Evolutionary conservation across 306 rosid genomes (phyloP), one percentile per base, ranked within the genome.

Genomic region (Gastrolobium bilobum): DNA sequence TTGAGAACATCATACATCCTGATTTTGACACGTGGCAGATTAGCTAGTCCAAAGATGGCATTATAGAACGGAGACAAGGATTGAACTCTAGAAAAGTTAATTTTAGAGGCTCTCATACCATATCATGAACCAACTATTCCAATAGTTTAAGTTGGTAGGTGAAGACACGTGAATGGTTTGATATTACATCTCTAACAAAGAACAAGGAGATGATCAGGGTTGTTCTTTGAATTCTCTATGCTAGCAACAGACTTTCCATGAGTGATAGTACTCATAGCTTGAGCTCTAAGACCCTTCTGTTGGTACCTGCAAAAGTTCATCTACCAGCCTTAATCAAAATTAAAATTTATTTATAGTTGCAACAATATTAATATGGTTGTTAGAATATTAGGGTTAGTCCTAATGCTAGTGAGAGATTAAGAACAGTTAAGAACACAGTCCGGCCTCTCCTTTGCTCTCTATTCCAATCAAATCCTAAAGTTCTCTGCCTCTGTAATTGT

Each of bases 121-220:
- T n/a, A n/a, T n/a, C n/a, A n/a, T n/a, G n/a, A n/a, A n/a, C n/a
- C n/a, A n/a, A n/a, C n/a, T n/a, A n/a, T n/a, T n/a, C n/a, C n/a
- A n/a, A n/a, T n/a, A n/a, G n/a, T n/a, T n/a, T n/a, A n/a, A n/a
- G n/a, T n/a, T n/a, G n/a, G n/a, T n/a, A n/a, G n/a, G n/a, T n/a
- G n/a, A n/a, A n/a, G n/a, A n/a, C n/a, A n/a, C n/a, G n/a, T n/a
- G n/a, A n/a, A n/a, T n/a, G n/a, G n/a, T n/a, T n/a, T n/a, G n/a
- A n/a, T n/a, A n/a, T n/a, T n/a, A n/a, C n/a, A n/a, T n/a, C n/a
- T n/a, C n/a, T n/a, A n/a, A n/a, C n/a, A n/a, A 82, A 95, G 98
- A 74, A 95, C 92, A 74, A 95, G 98, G 75, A 95, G 98, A 86
- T 95, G 98, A 80, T 92, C 98, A 2, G 98, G 94, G 57, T 85